Conservation (phyloP, 495 filamentous ascomycete species). For the Parachaetomium inaequale region DNA sequence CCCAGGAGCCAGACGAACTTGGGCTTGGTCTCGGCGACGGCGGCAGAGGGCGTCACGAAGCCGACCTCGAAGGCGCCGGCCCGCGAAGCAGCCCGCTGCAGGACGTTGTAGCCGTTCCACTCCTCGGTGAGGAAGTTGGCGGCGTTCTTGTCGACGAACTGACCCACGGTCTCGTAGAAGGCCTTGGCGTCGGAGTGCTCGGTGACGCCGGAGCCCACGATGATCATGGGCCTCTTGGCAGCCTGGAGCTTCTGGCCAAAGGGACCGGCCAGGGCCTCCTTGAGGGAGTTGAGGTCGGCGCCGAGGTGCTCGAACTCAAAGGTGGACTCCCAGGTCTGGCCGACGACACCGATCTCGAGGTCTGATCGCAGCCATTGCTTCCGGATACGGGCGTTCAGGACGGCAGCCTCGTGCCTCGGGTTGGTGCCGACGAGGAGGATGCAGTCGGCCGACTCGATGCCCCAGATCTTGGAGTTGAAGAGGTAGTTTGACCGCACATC, state of each 20-base stretch:
- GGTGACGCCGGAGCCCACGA: constrained; percentile 82
- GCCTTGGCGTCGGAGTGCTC: constrained; percentile 89
- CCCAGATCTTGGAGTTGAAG: constrained; percentile 92
- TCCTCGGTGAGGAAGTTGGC: constrained; percentile 81
- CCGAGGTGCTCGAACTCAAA: constrained; percentile 93
- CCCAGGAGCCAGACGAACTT: constrained; percentile 98
- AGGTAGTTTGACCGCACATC: constrained; percentile 92
- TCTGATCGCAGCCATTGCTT: constrained; percentile 98
- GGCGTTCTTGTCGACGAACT: constrained; percentile 88
- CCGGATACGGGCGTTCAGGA: constrained; percentile 90
- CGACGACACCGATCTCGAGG: constrained; percentile 86
- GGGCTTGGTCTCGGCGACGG: constrained; percentile 73
- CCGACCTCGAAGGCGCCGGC: constrained; percentile 92
- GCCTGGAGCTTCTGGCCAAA: constrained; percentile 87
- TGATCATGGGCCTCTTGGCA: constrained; percentile 93
- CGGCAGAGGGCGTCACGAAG: constrained; percentile 76
- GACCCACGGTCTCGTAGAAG: constrained; percentile 83
- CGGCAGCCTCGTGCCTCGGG: constrained; percentile 88
- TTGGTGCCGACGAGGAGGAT: constrained; percentile 94
- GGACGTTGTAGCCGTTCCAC: constrained; percentile 96
- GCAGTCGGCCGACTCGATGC: constrained; percentile 88
- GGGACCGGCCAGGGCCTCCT: constrained; percentile 75
- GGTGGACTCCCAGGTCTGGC: constrained; percentile 84
- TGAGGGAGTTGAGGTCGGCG: constrained; percentile 67
- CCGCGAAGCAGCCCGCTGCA: constrained; percentile 88